Base-by-base conservation (phyloP, 2,329 filamentous ascomycete species). In the Lanzia echinophila region DNA sequence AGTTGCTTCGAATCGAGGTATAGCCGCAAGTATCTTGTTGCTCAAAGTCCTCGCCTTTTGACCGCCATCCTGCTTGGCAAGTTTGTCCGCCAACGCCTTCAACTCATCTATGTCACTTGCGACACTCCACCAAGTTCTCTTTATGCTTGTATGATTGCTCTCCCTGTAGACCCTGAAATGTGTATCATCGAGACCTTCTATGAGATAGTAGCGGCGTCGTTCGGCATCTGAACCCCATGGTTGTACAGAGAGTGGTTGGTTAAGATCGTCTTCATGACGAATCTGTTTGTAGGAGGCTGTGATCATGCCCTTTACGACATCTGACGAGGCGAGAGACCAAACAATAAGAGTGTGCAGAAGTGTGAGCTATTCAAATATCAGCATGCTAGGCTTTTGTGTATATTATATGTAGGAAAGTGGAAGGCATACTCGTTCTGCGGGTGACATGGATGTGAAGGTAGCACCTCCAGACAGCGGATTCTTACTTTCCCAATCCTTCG, bases 131-230 rank as follows among this genome's bases (percentile, higher is more conserved):
- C 94, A 99, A 22, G 88, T 90, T 58, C 83, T 73, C 58, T 86
- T 86, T 44, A 87, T 81, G 32, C 86, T 79, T 5, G 84, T 83
- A 12, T 89, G 87, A 65, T 95, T 95, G 71, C 88, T 92, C 71
- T 99, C 94, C 50, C 94, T 82, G 70, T 99, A 99, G 43, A 99
- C 81, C 58, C 94, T 83, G 70, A 99, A 99, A 58, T 87, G 81
- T 3, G 92, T 97, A 70, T 99, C 91, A 63, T 97, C 92, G 62
- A 89, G 82, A 24, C 94, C 94, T 71, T 99, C 94, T 58, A 99
- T 82, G 46, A 99, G 76, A 75, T 87, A 99, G 71, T 97, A 99
- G 56, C 90, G 84, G 53, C 94, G 84, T 75, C 94, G 95, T 63
- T 96, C 85, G 60, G 88, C 89, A 68, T 96, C 91, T 12, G 82